These are phyloP conservation scores for Basidiobolus meristosporus DNA, from an alignment of 371 early-diverging fungal genomes.

Conservation along the genomic window DNA sequence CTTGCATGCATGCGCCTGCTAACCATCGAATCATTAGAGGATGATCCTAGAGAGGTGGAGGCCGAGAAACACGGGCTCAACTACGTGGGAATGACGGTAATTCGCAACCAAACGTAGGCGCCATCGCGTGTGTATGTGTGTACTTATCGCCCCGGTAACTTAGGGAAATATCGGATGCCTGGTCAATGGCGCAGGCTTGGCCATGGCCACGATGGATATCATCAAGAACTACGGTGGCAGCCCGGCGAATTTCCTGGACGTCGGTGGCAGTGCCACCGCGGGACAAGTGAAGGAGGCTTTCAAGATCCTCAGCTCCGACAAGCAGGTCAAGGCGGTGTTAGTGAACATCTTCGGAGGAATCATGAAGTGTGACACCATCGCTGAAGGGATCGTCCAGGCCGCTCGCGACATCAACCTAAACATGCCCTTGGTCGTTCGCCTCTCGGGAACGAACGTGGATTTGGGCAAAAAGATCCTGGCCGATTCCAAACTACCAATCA, in stretches of 20 bases:
- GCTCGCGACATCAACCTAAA: conserved; percentile 73
- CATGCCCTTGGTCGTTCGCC: conserved; percentile 89
- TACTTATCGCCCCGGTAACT: no score
- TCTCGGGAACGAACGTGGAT: conserved; percentile 80
- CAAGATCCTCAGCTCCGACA: conserved; percentile 92
- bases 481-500: conserved; percentile 80
- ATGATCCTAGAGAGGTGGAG: conserved; percentile 91
- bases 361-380: conserved; percentile 97
- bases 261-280: conserved; percentile 92
- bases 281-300: conserved; percentile 95
- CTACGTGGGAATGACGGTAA: conserved; percentile 97
- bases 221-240: conserved; percentile 95
- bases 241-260: conserved; percentile 98
- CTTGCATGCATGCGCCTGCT: no score
- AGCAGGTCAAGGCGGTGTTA: conserved; percentile 84
- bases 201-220: conserved; percentile 99
- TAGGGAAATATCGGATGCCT: conserved; percentile 65
- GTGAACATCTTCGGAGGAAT: conserved; percentile 99
- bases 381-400: conserved; percentile 95
- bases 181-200: conserved; percentile 97
- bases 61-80: conserved; percentile 92
- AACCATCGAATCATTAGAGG: conserved; percentile 70
- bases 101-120: no score
- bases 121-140: no score
- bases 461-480: conserved; percentile 74